Evolutionary conservation across 129 eudicot species (phyloP).

Genomic region (Tagetes patula): DNA sequence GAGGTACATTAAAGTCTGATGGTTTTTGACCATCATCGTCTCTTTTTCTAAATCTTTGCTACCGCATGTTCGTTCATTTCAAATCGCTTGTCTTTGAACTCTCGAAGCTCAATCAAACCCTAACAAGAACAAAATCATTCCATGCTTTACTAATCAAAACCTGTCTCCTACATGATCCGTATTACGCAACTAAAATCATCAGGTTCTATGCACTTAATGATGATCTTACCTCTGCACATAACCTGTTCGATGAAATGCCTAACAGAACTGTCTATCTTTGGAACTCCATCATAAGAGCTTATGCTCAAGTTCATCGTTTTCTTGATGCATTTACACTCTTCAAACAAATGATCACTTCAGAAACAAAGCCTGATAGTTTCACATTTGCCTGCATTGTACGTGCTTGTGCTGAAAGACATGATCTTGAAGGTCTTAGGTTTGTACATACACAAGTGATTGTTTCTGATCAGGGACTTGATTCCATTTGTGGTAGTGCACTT

Average conservation of each 20-base stretch:
- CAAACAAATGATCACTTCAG: conserved; percentile 46
- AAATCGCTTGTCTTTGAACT: conserved; percentile 48
- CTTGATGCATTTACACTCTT: conserved; percentile 48
- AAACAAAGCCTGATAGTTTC: conserved; percentile 61
- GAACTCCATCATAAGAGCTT: conserved; percentile 85
- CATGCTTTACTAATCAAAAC: conserved; percentile 61
- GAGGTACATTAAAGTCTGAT: too few species aligned
- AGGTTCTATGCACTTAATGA: conserved; percentile 62
- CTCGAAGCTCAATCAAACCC: conserved; percentile 46
- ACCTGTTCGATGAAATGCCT: conserved; percentile 67
- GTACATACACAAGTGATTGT: conserved; percentile 61
- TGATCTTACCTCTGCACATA: conserved; percentile 58
- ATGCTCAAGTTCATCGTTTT: conserved; percentile 55
- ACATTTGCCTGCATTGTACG: conserved; percentile 74
- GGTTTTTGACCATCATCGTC: too few species aligned
- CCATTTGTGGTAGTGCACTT: conserved; percentile 62
- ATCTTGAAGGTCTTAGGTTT: conserved; percentile 38
- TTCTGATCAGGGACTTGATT: conserved; percentile 44
- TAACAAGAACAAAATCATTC: conserved; percentile 48
- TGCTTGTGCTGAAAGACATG: conserved; percentile 49
- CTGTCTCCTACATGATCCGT: conserved; percentile 58
- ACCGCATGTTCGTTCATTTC: conserved; percentile 39
- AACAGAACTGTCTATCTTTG: conserved; percentile 59
- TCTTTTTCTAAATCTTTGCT: too few species aligned
- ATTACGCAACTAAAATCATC: conserved; percentile 61